Evolutionary conservation across 2,329 filamentous ascomycete species (phyloP).

Genomic region (Fusarium buharicum): DNA sequence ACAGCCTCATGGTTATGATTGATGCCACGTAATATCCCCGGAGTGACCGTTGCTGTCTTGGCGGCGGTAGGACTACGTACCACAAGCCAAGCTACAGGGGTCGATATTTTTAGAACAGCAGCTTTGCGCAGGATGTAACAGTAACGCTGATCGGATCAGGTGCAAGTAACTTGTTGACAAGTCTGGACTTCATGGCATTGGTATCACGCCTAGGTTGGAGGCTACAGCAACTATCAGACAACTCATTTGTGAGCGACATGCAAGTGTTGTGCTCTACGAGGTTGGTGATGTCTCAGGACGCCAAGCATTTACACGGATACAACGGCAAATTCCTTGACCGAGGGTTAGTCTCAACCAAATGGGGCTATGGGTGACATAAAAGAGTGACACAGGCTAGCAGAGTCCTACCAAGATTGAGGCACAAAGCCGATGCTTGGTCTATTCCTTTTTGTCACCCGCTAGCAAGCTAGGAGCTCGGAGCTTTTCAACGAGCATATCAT

Average conservation of each 20-base stretch:
- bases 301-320: slow-evolving; percentile 22
- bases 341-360: too few species aligned
- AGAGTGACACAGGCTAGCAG: not conserved
- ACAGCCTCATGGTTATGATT: slow-evolving; percentile 22
- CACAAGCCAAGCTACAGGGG: slow-evolving; percentile 1
- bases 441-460: too few species aligned
- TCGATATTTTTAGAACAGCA: slow-evolving; percentile 22
- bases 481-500: too few species aligned
- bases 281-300: not conserved
- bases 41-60: slow-evolving; percentile 9
- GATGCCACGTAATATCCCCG: slow-evolving; percentile 28
- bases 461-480: too few species aligned
- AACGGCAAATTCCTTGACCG: slow-evolving; percentile 4
- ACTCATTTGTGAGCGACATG: not conserved
- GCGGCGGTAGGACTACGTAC: not conserved
- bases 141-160: too few species aligned
- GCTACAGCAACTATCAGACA: not conserved
- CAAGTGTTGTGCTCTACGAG: not conserved
- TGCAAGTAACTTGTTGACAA: too few species aligned
- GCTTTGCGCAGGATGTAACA: not conserved
- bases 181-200: too few species aligned
- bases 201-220: not conserved
- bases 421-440: too few species aligned
- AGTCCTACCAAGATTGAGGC: too few species aligned
- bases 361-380: too few species aligned